A percentile compares a stretch with the other conserved stretches of the same genome.
phyloP scores from a whole-genome alignment of 2,329 filamentous ascomycete genomes.

The Ceratocystis colombiana region DNA sequence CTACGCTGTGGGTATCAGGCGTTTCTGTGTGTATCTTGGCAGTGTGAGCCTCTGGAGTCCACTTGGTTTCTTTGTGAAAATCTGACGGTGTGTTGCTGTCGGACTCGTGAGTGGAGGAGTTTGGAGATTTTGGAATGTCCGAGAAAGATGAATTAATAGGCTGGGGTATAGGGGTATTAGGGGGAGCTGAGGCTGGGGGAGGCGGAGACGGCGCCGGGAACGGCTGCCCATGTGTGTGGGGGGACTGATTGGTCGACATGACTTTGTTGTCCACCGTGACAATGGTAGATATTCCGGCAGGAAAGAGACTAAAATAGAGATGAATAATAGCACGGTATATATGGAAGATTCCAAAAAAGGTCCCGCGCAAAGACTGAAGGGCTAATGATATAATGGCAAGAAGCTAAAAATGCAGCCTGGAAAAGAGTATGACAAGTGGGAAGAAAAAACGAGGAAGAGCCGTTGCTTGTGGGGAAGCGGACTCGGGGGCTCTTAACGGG shows the following conservation, averaged over 20 bases:
- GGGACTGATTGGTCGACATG: conserved; percentile 16
- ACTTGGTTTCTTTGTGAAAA: neutral
- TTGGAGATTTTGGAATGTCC: conserved; percentile 13
- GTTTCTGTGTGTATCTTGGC: conserved; percentile 11
- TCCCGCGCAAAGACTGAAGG: too few species aligned
- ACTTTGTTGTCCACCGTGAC: neutral
- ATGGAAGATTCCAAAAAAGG: too few species aligned
- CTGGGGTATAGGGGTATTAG: neutral
- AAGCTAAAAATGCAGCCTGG: neutral
- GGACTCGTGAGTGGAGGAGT: conserved; percentile 13
- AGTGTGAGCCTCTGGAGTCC: neutral
- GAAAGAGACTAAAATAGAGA: neutral
- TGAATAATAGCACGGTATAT: neutral
- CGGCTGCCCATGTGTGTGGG: neutral
- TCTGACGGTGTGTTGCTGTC: neutral
- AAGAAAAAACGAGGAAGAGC: neutral
- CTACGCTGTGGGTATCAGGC: conserved; percentile 9
- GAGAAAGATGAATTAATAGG: neutral
- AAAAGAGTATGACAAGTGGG: neutral
- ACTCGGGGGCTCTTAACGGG: neutral
- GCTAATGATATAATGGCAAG: neutral
- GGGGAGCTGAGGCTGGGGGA: neutral
- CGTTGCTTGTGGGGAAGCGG: neutral
- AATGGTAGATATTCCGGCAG: neutral
- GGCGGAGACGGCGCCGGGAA: conserved; percentile 6